Conservation (phyloP, 2,329 filamentous ascomycete species). For the Aspergillus fumigatiaffinis region DNA sequence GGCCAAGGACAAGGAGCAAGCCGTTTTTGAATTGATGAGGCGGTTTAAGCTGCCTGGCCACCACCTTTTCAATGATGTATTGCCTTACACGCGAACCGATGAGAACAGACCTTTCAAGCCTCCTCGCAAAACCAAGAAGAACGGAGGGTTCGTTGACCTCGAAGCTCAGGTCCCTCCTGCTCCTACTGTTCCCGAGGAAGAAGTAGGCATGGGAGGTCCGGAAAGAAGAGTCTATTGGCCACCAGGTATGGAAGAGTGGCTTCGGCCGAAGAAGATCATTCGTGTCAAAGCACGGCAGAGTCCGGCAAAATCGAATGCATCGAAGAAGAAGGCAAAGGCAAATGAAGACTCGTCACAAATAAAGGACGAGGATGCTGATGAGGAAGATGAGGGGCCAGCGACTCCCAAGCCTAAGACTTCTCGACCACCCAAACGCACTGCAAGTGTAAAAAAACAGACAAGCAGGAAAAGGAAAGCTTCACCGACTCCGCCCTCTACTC, state of each 20-base stretch:
- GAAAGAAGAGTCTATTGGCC: slow-evolving; percentile 87
- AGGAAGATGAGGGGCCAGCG: slow-evolving; percentile 6
- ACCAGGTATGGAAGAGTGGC: slow-evolving; percentile 82
- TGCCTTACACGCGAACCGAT: slow-evolving; percentile 72
- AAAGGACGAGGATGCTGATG: slow-evolving; percentile 1
- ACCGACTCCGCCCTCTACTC: slow-evolving; percentile 17
- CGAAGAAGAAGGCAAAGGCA: slow-evolving; percentile 15
- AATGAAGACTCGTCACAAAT: slow-evolving; percentile 1
- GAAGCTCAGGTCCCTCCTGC: slow-evolving; percentile 43
- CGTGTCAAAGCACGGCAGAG: slow-evolving; percentile 20
- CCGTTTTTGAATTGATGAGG: slow-evolving; percentile 89
- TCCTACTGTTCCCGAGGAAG: slow-evolving; percentile 57
- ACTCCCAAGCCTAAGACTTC: slow-evolving; percentile 17
- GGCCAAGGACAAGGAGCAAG: slow-evolving; percentile 96
- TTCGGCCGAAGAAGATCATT: slow-evolving; percentile 67
- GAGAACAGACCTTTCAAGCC: slow-evolving; percentile 61
- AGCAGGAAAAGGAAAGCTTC: slow-evolving; percentile 31
- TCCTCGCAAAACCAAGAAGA: slow-evolving; percentile 46
- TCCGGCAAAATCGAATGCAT: slow-evolving; percentile 14
- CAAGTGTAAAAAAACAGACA: slow-evolving; percentile 15
- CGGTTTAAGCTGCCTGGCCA: slow-evolving; percentile 79
- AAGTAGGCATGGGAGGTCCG: slow-evolving; percentile 81
- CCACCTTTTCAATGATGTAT: slow-evolving; percentile 69
- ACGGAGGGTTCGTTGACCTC: slow-evolving; percentile 33
- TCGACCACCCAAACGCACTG: slow-evolving; percentile 5